These are phyloP conservation scores for Aciculosporium take DNA, from an alignment of 2,329 filamentous ascomycete genomes.

Conservation along the genomic window DNA sequence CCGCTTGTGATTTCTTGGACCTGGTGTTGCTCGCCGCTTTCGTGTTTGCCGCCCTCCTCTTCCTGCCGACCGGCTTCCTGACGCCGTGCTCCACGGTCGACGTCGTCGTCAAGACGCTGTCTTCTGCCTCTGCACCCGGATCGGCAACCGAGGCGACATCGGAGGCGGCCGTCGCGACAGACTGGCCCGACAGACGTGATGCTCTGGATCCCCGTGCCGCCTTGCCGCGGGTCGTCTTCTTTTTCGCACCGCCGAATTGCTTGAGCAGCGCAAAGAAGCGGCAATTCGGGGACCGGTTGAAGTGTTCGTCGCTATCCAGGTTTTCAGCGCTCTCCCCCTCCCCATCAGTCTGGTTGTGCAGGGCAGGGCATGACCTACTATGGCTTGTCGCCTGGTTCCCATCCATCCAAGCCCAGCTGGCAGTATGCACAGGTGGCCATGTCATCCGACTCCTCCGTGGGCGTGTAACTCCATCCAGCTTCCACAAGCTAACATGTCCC, in stretches of 20 bases:
- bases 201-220: conserved; percentile 49
- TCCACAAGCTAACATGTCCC: conserved; percentile 55
- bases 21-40: conserved; percentile 26
- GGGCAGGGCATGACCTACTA: conserved; percentile 40
- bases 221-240: conserved; percentile 41
- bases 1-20: conserved; percentile 35
- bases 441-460: conserved; percentile 69
- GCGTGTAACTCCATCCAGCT: conserved; percentile 89
- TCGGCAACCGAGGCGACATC: conserved; percentile 36
- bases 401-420: conserved; percentile 76
- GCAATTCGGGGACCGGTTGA: conserved; percentile 63
- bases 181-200: conserved; percentile 50
- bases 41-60: conserved; percentile 38
- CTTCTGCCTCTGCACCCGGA: conserved; percentile 35
- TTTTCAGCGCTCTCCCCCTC: conserved; percentile 11
- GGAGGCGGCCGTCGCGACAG: conserved; percentile 34
- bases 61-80: conserved; percentile 36
- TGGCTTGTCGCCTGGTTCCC: conserved; percentile 87
- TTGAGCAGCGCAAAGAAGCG: conserved; percentile 63
- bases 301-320: conserved; percentile 61
- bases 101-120: conserved; percentile 44
- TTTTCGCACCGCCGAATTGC: conserved; percentile 37
- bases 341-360: neutral
- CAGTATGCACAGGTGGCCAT: conserved; percentile 89
- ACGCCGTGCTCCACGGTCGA: conserved; percentile 44